Conservation (phyloP, 2,329 filamentous ascomycete genomes). For the Fusarium albosuccineum region DNA sequence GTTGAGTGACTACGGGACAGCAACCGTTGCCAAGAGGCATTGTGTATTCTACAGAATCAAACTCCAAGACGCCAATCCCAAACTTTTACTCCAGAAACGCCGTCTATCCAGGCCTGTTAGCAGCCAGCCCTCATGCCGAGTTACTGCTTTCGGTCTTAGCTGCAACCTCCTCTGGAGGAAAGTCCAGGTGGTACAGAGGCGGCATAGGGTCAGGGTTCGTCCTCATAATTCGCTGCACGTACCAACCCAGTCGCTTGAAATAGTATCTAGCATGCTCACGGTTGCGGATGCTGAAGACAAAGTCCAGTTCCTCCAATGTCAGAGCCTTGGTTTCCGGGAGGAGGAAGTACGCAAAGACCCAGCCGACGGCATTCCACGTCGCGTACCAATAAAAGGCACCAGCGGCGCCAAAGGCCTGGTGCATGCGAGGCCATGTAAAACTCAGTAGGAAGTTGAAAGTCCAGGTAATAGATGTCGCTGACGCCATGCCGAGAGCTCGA, state of each 20-base stretch:
- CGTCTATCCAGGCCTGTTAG: no score
- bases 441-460: conserved; percentile 50
- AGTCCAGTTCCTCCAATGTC: conserved; percentile 64
- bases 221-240: conserved; percentile 14
- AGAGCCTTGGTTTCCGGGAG: conserved; percentile 65
- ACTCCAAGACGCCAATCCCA: not conserved
- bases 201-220: conserved; percentile 23
- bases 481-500: conserved; percentile 54
- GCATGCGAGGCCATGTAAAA: conserved; percentile 51
- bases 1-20: no score
- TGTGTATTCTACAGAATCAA: not conserved
- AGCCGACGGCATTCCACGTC: conserved; percentile 59
- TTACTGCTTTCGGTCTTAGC: conserved; percentile 41
- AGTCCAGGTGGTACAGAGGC: conserved; percentile 32
- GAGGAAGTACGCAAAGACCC: conserved; percentile 62
- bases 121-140: not conserved
- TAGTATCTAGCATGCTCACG: conserved; percentile 58
- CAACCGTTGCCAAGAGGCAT: not conserved
- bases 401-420: conserved; percentile 43
- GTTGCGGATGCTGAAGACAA: conserved; percentile 60
- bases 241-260: conserved; percentile 28
- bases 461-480: conserved; percentile 54
- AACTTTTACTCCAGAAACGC: not conserved
- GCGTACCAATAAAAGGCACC: conserved; percentile 60
- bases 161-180: conserved; percentile 51